Evolutionary conservation across 108 stramenopile species (phyloP), one percentile per base, ranked within the genome.

Genomic region (Hondaea fermentalgiana): DNA sequence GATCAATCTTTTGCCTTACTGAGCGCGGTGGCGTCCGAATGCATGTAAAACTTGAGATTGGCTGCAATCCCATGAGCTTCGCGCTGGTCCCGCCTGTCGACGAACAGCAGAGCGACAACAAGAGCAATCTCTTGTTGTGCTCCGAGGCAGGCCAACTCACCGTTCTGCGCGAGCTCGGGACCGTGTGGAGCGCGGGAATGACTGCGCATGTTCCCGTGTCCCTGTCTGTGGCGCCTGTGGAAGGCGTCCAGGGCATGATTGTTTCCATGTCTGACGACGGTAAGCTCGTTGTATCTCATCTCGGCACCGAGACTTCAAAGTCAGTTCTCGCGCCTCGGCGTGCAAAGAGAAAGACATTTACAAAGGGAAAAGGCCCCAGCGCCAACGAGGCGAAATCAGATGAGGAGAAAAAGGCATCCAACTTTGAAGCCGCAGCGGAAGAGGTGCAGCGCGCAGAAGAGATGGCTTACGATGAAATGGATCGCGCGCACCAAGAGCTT

Each of bases 381-480:
- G 76, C 45, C 6, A 53, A 35, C 3, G 49, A 53, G n/a, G 0
- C 45, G 25, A 83, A 83, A 23, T 4, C 3, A 6, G 51, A 23
- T 0, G 51, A 6, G 19, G 45, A 47, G 49, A 53, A 12, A 43
- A 83, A 83, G 51, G 45, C 76, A 12, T 3, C n/a, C 23, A 35
- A 35, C 28, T 53, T 28, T 35, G 76, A 53, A 12, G 45, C 49
- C 19, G 42, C 64, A 4, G 64, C 42, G 12, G 76, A 83, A 12
- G 76, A 83, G 23, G 25, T 83, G 45, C 45, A 83, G 51, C 45
- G 28, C n/a, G 10, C 23, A 43, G 76, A 83, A 17, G 76, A 83
- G 16, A 83, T 93, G 64, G 91, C 93, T 57, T 94, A 93, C 60
- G 92, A 89, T 14, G 89, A 91, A 43, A 91, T 94, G 5, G 92